Evolutionary conservation across 202 grass and related monocot species (phyloP).

Genomic region (Zoysia matrella): DNA sequence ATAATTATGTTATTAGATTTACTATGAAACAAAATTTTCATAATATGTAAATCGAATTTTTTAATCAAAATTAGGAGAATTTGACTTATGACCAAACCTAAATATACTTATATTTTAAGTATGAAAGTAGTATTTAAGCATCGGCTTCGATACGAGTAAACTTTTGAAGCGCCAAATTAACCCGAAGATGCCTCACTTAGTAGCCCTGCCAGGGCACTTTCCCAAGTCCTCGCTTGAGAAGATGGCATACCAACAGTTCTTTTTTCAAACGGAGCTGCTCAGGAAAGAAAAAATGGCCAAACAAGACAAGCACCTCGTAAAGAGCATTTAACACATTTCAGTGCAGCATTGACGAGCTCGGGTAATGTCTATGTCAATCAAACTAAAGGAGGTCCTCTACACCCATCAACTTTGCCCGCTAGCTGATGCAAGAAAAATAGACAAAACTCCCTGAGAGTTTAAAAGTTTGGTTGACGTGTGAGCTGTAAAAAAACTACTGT

Average conservation of each 20-base stretch:
- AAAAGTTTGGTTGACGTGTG: too few relatives aligned
- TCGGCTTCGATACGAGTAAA: not conserved
- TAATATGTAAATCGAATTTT: too few relatives aligned
- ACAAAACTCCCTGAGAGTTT: too few relatives aligned
- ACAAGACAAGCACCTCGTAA: conserved; percentile 23
- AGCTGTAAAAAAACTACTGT: too few relatives aligned
- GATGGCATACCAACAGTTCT: conserved; percentile 17
- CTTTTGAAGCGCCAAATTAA: not conserved
- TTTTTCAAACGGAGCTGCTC: conserved; percentile 41
- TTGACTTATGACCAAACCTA: too few relatives aligned
- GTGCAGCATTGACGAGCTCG: conserved; percentile 21
- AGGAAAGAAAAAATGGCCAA: conserved; percentile 17
- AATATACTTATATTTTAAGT: too few relatives aligned
- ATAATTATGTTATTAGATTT: too few relatives aligned
- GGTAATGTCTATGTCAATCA: not conserved
- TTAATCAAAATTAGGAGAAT: too few relatives aligned
- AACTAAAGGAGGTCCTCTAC: not conserved
- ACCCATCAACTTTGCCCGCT: not conserved
- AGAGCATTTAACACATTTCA: conserved; percentile 34
- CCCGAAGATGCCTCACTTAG: not conserved
- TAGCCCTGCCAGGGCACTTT: not conserved
- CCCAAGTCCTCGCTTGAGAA: conserved; percentile 2
- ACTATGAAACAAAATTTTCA: too few relatives aligned
- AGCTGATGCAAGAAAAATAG: not conserved
- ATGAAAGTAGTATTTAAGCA: too few relatives aligned